Percentiles rank a stretch among this genome's conserved stretches.
Conservation (phyloP, 179 eudicot species). For the Corrigiola litoralis region DNA sequence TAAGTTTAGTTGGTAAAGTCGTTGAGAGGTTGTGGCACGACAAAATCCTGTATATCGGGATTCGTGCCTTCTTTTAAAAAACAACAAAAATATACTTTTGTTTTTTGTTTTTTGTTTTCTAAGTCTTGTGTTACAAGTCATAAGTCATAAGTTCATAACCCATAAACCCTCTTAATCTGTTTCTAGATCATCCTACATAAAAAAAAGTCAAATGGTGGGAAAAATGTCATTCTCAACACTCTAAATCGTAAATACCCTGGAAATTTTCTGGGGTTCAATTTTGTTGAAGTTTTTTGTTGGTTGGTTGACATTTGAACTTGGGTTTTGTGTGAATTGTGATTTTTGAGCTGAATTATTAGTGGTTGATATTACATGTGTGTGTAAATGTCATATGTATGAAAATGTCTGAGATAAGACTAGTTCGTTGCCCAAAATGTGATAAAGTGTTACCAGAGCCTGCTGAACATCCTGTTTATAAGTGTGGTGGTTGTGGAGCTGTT, state of each 20-base stretch:
- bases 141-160: not conserved
- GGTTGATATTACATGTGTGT: not conserved
- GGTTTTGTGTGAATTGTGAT: not conserved
- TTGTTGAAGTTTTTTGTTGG: no score
- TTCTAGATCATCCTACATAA: not conserved
- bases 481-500: slow-evolving; percentile 88
- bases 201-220: not conserved
- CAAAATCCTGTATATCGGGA: no score
- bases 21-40: no score
- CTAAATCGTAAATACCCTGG: not conserved
- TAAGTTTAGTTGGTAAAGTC: no score
- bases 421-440: slow-evolving; percentile 79
- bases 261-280: not conserved
- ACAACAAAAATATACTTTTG: no score
- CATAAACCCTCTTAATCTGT: not conserved
- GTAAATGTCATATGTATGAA: not conserved
- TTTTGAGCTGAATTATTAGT: not conserved
- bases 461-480: slow-evolving; percentile 56
- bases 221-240: not conserved
- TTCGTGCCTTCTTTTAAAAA: no score
- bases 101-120: no score
- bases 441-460: slow-evolving; percentile 69
- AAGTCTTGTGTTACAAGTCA: not conserved
- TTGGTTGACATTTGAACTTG: not conserved
- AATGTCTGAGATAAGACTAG: slow-evolving; percentile 40